These are phyloP conservation scores for Gonium pectorale DNA, from an alignment of 139 green algal genomes.

Conservation along the genomic window DNA sequence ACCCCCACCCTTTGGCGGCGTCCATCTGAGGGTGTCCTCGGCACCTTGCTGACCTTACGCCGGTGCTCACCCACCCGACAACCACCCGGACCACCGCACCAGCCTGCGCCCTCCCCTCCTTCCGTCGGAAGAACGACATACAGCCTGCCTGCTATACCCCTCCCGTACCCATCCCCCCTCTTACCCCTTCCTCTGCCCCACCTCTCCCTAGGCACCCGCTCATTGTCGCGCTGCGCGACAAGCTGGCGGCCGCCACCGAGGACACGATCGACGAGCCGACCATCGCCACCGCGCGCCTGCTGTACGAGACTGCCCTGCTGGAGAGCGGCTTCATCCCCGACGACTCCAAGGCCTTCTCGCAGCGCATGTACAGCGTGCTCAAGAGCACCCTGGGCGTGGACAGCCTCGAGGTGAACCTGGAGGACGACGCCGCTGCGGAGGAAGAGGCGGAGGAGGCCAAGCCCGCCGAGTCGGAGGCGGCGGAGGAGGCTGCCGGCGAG, in stretches of 20 bases:
- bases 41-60: too few relatives aligned
- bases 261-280: conserved; percentile 54
- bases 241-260: conserved; percentile 61
- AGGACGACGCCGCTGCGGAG: conserved; percentile 25
- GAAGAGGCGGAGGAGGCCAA: neutral
- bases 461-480: neutral
- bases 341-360: conserved; percentile 69
- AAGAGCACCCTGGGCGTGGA: conserved; percentile 46
- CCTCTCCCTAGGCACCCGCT: conserved; percentile 82
- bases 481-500: conserved; percentile 8
- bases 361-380: conserved; percentile 30
- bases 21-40: too few relatives aligned
- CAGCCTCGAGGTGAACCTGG: conserved; percentile 36
- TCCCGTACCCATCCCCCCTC: neutral
- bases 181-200: neutral
- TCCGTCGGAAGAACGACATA: too few relatives aligned
- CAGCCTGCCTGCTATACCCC: too few relatives aligned
- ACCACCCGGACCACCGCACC: too few relatives aligned
- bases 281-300: conserved; percentile 70
- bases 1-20: too few relatives aligned
- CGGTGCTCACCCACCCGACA: too few relatives aligned
- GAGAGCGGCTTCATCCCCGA: conserved; percentile 89
- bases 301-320: conserved; percentile 95
- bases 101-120: too few relatives aligned
- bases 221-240: conserved; percentile 85